phyloP scores from a whole-genome alignment of 2,329 filamentous ascomycete genomes.

The Elsinoe fawcettii region DNA sequence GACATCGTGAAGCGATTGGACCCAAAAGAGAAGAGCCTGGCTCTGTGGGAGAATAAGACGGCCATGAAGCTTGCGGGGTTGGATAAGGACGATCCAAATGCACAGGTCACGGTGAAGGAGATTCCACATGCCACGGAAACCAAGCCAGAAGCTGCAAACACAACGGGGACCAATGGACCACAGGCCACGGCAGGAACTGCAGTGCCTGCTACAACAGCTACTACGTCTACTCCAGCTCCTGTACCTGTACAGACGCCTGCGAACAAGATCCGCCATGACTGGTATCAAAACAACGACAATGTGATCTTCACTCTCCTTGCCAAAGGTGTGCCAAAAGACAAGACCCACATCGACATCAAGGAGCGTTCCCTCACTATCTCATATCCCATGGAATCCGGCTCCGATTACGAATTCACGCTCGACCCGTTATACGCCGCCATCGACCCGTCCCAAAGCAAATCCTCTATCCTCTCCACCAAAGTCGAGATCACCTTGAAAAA shows the following conservation, averaged over 20 bases:
- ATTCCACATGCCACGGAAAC: constrained; percentile 34
- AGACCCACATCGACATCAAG: constrained; percentile 45
- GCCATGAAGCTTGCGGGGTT: constrained; percentile 44
- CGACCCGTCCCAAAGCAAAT: constrained; percentile 52
- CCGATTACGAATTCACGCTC: constrained; percentile 54
- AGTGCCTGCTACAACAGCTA: not conserved
- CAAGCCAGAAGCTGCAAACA: constrained; percentile 19
- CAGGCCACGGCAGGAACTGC: not conserved
- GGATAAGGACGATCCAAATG: constrained; percentile 42
- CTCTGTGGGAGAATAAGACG: constrained; percentile 53
- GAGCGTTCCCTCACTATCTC: constrained; percentile 45
- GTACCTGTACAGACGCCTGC: constrained; percentile 37
- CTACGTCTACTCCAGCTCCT: constrained; percentile 5
- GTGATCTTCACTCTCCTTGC: constrained; percentile 59
- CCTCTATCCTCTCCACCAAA: constrained; percentile 65
- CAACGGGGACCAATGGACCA: constrained; percentile 16
- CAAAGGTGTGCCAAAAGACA: constrained; percentile 55
- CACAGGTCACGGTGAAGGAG: constrained; percentile 42
- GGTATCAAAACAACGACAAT: constrained; percentile 56
- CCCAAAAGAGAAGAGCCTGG: constrained; percentile 44
- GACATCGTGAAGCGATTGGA: constrained; percentile 48
- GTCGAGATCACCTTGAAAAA: constrained; percentile 71
- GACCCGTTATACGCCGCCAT: constrained; percentile 61
- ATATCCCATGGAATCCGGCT: constrained; percentile 46
- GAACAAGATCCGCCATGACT: constrained; percentile 59